Conservation (phyloP, 371 early-diverging fungal genomes). For the Capillidium heterosporum region DNA sequence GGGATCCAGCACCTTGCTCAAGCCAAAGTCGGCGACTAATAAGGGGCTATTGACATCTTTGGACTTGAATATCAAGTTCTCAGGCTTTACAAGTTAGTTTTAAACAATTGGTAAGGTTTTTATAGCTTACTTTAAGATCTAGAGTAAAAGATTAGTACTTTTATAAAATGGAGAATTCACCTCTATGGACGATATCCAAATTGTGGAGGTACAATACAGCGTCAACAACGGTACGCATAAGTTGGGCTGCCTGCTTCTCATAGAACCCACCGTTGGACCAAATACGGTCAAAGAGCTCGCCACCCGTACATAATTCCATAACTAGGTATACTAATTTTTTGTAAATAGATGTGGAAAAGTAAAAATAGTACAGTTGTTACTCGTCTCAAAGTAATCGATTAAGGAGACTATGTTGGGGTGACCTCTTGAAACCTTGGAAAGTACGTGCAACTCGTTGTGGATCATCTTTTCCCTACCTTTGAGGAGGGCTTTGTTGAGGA, state of each 20-base stretch:
- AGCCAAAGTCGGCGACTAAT: slow-evolving; percentile 80
- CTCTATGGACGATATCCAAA: slow-evolving; percentile 72
- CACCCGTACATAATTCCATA: slow-evolving; percentile 75
- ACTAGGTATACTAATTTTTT: slow-evolving; percentile 56
- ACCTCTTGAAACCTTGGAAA: slow-evolving; percentile 65
- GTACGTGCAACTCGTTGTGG: slow-evolving; percentile 70
- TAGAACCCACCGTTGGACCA: slow-evolving; percentile 58
- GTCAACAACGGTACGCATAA: slow-evolving; percentile 48
- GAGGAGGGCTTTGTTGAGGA: slow-evolving; percentile 80
- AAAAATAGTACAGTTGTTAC: slow-evolving; percentile 48
- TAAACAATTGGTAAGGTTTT: not conserved
- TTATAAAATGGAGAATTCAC: slow-evolving; percentile 23
- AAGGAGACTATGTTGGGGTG: slow-evolving; percentile 74
- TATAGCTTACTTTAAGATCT: slow-evolving; percentile 24
- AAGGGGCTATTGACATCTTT: slow-evolving; percentile 46
- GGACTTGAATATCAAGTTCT: slow-evolving; percentile 68
- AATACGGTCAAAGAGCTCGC: slow-evolving; percentile 82
- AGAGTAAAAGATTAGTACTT: slow-evolving; percentile 10
- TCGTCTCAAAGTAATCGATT: slow-evolving; percentile 81
- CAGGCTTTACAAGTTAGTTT: slow-evolving; percentile 46
- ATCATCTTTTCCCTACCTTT: slow-evolving; percentile 77
- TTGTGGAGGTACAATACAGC: slow-evolving; percentile 72
- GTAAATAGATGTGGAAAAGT: slow-evolving; percentile 4
- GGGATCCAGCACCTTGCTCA: slow-evolving; percentile 61
- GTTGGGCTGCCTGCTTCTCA: slow-evolving; percentile 73